Evolutionary conservation across 768 basidiomycete genomes (phyloP).

Genomic region (Clitopilus hobsonii): DNA sequence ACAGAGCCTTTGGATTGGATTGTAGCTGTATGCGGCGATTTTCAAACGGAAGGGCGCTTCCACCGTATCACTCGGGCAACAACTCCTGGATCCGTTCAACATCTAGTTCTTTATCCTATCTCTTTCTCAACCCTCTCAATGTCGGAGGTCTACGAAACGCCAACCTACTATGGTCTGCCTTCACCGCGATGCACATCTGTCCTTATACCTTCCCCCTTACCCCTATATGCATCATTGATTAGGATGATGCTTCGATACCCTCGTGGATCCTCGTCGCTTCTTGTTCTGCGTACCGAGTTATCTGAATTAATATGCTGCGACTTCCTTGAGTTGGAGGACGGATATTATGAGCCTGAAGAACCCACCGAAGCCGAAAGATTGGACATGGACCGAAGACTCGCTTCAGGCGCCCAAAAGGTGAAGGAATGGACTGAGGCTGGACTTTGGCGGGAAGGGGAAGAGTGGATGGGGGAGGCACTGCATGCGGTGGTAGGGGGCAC

Average conservation of each 20-base stretch:
- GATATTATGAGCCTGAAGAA: slow-evolving; percentile 25
- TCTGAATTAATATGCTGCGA: slow-evolving; percentile 29
- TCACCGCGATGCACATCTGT: slow-evolving; percentile 14
- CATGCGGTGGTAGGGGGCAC: slow-evolving; percentile 17
- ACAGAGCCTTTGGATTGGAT: slow-evolving; percentile 14
- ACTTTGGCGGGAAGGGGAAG: slow-evolving; percentile 21
- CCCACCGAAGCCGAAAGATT: slow-evolving; percentile 19
- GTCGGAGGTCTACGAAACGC: slow-evolving; percentile 13
- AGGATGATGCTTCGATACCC: slow-evolving; percentile 25
- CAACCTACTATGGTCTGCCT: slow-evolving; percentile 11
- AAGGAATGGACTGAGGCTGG: slow-evolving; percentile 9
- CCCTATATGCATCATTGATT: slow-evolving; percentile 28
- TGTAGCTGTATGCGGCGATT: slow-evolving; percentile 15
- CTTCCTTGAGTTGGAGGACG: slow-evolving; percentile 20
- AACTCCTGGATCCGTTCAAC: slow-evolving; percentile 10
- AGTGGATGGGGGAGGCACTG: slow-evolving; percentile 30
- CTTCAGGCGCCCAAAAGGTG: slow-evolving; percentile 7
- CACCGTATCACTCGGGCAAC: slow-evolving; percentile 18
- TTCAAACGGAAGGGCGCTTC: slow-evolving; percentile 14
- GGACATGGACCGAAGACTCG: slow-evolving; percentile 15
- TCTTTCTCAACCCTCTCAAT: slow-evolving; percentile 20
- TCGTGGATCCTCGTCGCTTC: slow-evolving; percentile 13
- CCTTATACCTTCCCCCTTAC: slow-evolving; percentile 21
- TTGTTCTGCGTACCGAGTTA: slow-evolving; percentile 22
- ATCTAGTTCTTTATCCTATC: slow-evolving; percentile 17